Percentiles rank a stretch among this genome's conserved stretches.
Evolutionary conservation across 192 early-diverging fungal species (phyloP).

Genomic region (Coemansia furcata): DNA sequence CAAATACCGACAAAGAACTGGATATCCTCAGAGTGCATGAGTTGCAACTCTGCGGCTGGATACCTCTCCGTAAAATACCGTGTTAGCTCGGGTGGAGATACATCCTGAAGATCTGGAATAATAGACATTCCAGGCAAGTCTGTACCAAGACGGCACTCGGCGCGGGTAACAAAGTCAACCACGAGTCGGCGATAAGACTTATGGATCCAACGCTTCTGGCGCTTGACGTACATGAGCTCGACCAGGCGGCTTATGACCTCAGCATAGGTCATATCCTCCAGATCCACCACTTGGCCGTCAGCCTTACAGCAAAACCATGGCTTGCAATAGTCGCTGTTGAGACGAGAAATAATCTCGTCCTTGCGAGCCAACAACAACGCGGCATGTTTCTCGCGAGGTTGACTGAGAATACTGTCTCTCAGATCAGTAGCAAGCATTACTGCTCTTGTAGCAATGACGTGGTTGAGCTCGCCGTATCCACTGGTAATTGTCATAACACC

Average conservation of each 20-base stretch:
- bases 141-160: slow-evolving; percentile 75
- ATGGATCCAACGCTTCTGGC: slow-evolving; percentile 80
- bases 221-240: slow-evolving; percentile 72
- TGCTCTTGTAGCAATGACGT: slow-evolving; percentile 86
- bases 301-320: slow-evolving; percentile 91
- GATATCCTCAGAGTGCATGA: slow-evolving; percentile 28
- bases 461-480: slow-evolving; percentile 91
- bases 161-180: slow-evolving; percentile 76
- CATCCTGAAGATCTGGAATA: not conserved
- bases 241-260: slow-evolving; percentile 80
- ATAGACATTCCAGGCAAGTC: not conserved
- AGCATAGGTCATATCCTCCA: slow-evolving; percentile 91
- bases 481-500: slow-evolving; percentile 85
- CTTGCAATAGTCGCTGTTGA: slow-evolving; percentile 88
- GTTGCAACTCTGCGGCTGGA: slow-evolving; percentile 1
- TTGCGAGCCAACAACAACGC: slow-evolving; percentile 62
- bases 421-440: slow-evolving; percentile 77
- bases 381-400: slow-evolving; percentile 80
- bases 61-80: not conserved
- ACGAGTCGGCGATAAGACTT: slow-evolving; percentile 64
- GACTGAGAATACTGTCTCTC: slow-evolving; percentile 72
- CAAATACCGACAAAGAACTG: slow-evolving; percentile 33
- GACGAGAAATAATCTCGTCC: slow-evolving; percentile 84
- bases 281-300: slow-evolving; percentile 68
- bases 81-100: slow-evolving; percentile 20